These are phyloP conservation scores for Gomphus bonarii DNA, from an alignment of 1,284 basidiomycete species.

Conservation along the genomic window DNA sequence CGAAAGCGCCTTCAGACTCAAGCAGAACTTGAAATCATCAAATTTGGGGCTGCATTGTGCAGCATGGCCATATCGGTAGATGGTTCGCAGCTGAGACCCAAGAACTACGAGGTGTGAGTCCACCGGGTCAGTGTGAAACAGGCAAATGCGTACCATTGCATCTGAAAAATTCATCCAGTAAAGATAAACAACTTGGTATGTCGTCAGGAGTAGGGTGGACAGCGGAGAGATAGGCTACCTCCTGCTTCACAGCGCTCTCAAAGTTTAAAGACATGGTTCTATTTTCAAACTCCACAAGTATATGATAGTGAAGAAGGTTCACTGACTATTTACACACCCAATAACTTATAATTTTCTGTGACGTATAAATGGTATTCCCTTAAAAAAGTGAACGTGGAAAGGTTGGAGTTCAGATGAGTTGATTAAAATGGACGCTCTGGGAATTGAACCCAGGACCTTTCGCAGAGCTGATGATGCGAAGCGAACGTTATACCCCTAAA, in stretches of 20 bases:
- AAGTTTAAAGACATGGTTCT: conserved; percentile 26
- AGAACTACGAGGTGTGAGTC: conserved; percentile 43
- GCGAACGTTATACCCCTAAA: conserved; percentile 10
- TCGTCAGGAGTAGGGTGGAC: conserved; percentile 70
- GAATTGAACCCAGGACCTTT: conserved; percentile 11
- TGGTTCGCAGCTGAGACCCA: conserved; percentile 69
- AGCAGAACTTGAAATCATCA: conserved; percentile 94
- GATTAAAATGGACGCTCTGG: conserved; percentile 5
- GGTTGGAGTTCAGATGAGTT: too few species aligned
- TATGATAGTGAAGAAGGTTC: background rate
- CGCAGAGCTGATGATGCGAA: background rate
- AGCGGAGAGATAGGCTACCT: conserved; percentile 48
- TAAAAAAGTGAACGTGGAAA: too few species aligned
- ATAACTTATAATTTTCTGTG: background rate
- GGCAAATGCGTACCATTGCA: conserved; percentile 52
- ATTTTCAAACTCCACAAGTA: background rate
- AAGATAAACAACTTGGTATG: conserved; percentile 67
- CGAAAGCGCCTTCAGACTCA: conserved; percentile 72
- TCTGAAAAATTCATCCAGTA: conserved; percentile 71
- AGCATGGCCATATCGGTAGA: conserved; percentile 81
- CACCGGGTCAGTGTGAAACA: background rate
- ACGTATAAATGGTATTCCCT: too few species aligned
- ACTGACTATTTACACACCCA: background rate
- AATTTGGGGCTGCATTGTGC: conserved; percentile 72
- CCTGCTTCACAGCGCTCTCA: conserved; percentile 47